A percentile compares a stretch with the other conserved stretches of the same genome.
Evolutionary conservation across 768 basidiomycete genomes (phyloP).

Genomic region (Suillus plorans): DNA sequence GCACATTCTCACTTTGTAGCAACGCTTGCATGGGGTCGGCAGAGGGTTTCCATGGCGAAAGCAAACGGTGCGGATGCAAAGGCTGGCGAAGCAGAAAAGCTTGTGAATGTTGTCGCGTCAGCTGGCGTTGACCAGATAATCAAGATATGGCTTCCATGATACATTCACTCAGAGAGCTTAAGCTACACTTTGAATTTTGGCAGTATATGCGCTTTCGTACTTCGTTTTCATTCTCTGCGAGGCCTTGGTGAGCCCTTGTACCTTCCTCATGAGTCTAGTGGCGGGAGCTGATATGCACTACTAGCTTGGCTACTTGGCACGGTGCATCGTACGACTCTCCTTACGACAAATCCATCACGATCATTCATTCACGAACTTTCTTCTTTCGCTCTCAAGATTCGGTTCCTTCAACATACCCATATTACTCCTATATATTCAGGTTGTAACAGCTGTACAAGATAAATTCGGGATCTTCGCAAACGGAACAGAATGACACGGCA

Average conservation of each 20-base stretch:
- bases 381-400: conserved; percentile 16
- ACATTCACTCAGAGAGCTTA: not conserved
- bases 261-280: conserved; percentile 10
- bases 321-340: conserved; percentile 11
- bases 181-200: conserved; percentile 7
- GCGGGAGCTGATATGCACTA: conserved; percentile 5
- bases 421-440: conserved; percentile 29
- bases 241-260: conserved; percentile 17
- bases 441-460: conserved; percentile 10
- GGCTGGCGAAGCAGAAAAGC: conserved; percentile 46
- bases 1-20: conserved; percentile 86
- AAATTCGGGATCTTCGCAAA: not conserved
- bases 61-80: conserved; percentile 36
- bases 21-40: conserved; percentile 78
- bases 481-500: not conserved
- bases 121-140: conserved; percentile 68
- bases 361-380: conserved; percentile 24
- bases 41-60: conserved; percentile 41
- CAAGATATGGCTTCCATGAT: conserved; percentile 63
- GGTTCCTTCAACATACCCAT: conserved; percentile 31
- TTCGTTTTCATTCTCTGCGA: conserved; percentile 10
- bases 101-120: conserved; percentile 69
- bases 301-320: conserved; percentile 1
- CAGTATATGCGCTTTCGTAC: conserved; percentile 13
- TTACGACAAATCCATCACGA: conserved; percentile 33